Percentiles rank a stretch among this genome's conserved stretches.
Evolutionary conservation across 768 basidiomycete species (phyloP).

Genomic region (Boletus pseudopeckii): DNA sequence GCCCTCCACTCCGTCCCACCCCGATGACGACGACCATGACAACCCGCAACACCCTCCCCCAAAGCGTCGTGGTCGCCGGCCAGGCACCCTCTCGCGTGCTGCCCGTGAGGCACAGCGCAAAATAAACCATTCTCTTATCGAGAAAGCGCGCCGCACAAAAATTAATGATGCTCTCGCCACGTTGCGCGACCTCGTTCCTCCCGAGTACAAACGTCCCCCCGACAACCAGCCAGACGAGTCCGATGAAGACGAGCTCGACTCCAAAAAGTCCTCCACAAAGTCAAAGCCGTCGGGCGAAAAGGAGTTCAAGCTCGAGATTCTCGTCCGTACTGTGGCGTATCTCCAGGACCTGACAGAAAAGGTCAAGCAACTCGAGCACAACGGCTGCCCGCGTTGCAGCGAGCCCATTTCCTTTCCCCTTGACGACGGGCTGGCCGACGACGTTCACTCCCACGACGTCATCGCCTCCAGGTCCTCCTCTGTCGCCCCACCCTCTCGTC

Average conservation of each 20-base stretch:
- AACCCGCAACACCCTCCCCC: constrained; percentile 27
- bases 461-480: constrained; percentile 6
- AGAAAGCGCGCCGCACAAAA: constrained; percentile 90
- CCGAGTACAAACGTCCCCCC: constrained; percentile 40
- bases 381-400: constrained; percentile 23
- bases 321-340: constrained; percentile 77
- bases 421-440: neutral
- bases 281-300: constrained; percentile 54
- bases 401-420: constrained; percentile 13
- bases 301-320: constrained; percentile 91
- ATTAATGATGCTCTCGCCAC: constrained; percentile 88
- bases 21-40: constrained; percentile 28
- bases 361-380: constrained; percentile 44
- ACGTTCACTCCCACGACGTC: neutral
- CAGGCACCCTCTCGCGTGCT: constrained; percentile 66
- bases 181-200: constrained; percentile 74
- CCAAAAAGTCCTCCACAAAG: constrained; percentile 27
- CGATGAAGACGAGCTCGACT: constrained; percentile 34
- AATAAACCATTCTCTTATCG: constrained; percentile 92
- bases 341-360: constrained; percentile 65
- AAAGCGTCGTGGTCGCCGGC: constrained; percentile 70
- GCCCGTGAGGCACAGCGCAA: constrained; percentile 86
- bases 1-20: constrained; percentile 13
- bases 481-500: constrained; percentile 32
- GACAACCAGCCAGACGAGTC: constrained; percentile 27